Conservation (phyloP, 768 basidiomycete species). For the Boletus sp. region DNA sequence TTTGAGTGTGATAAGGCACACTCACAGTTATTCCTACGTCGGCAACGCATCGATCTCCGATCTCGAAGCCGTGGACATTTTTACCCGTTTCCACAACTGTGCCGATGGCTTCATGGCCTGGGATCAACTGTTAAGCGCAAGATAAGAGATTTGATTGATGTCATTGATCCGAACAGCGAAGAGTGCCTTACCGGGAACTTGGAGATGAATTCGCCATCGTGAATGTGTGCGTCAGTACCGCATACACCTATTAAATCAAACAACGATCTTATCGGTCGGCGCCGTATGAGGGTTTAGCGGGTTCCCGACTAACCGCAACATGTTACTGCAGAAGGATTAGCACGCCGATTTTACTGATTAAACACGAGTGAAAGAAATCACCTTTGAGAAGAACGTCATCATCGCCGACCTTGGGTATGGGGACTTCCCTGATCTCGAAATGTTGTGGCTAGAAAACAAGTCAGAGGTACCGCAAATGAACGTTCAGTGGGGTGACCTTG, state of each 20-base stretch:
- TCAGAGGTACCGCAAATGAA: conserved; percentile 9
- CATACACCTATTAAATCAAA: conserved; percentile 43
- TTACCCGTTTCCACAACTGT: conserved; percentile 71
- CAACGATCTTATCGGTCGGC: neutral
- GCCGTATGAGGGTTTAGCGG: neutral
- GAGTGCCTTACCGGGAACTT: conserved; percentile 47
- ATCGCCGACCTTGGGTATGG: conserved; percentile 62
- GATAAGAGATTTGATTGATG: conserved; percentile 20
- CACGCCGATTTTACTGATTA: neutral
- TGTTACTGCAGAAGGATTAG: conserved; percentile 32
- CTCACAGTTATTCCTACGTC: conserved; percentile 74
- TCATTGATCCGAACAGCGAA: conserved; percentile 16
- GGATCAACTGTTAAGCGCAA: conserved; percentile 51
- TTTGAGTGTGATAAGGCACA: conserved; percentile 5
- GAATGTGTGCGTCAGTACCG: conserved; percentile 64
- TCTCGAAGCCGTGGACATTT: conserved; percentile 71
- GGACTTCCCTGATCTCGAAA: conserved; percentile 66
- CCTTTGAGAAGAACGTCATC: conserved; percentile 79
- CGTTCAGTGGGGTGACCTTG: conserved; percentile 39
- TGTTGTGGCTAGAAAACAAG: conserved; percentile 50
- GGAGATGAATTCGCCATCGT: conserved; percentile 64
- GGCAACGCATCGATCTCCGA: conserved; percentile 82
- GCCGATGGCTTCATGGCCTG: conserved; percentile 77
- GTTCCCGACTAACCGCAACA: conserved; percentile 39
- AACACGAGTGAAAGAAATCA: conserved; percentile 20